phyloP scores from a whole-genome alignment of 495 filamentous ascomycete genomes.

The Penicillium silybi region DNA sequence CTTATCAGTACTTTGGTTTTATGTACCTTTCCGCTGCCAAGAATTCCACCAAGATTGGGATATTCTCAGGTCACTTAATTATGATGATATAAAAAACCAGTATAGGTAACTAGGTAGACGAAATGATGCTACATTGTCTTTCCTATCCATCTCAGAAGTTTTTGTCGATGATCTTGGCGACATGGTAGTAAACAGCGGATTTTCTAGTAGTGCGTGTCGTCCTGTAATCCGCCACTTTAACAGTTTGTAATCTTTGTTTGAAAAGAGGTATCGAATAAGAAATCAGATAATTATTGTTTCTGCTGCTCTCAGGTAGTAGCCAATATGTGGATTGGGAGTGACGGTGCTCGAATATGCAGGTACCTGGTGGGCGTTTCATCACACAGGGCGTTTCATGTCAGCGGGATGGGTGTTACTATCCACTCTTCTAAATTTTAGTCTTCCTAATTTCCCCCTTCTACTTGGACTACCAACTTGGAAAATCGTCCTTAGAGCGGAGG shows the following conservation, averaged over 20 bases:
- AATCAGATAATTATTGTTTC: slow-evolving; percentile 6
- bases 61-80: slow-evolving; percentile 20
- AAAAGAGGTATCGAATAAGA: slow-evolving; percentile 2
- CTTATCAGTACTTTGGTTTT: slow-evolving; percentile 6
- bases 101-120: not conserved
- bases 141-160: slow-evolving; percentile 9
- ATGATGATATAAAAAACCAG: slow-evolving; percentile 11
- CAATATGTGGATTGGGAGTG: slow-evolving; percentile 12
- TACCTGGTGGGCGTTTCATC: slow-evolving; percentile 19
- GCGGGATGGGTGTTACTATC: slow-evolving; percentile 18
- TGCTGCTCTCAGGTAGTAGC: slow-evolving; percentile 1
- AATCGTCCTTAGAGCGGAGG: too few species aligned
- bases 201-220: slow-evolving; percentile 3
- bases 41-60: slow-evolving; percentile 21
- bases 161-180: slow-evolving; percentile 12
- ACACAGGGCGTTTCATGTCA: slow-evolving; percentile 23
- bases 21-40: slow-evolving; percentile 16
- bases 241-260: slow-evolving; percentile 12
- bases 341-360: slow-evolving; percentile 11
- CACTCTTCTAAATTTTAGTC: too few species aligned
- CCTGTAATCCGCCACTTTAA: slow-evolving; percentile 8
- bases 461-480: too few species aligned
- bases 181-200: slow-evolving; percentile 5
- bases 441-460: too few species aligned
- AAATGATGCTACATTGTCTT: slow-evolving; percentile 7